Conservation (phyloP, 2,329 filamentous ascomycete genomes). For the Colletotrichum zoysiae region DNA sequence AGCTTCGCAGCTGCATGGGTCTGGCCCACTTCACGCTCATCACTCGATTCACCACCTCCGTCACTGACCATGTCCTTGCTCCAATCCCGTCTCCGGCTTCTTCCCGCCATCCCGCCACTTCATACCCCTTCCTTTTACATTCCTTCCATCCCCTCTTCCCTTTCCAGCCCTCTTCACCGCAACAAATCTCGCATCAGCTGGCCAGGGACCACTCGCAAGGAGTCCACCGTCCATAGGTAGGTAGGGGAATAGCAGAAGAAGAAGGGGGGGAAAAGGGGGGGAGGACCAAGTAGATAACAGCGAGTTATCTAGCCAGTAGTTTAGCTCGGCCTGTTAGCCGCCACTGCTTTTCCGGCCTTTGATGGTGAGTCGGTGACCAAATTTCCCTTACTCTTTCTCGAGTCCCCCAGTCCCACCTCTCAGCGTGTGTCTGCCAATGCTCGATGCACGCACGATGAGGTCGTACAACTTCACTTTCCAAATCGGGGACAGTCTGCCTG, state of each 20-base stretch:
- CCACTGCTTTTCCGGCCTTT: neutral
- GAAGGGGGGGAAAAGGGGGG: no score
- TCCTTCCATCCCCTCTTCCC: neutral
- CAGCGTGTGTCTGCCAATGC: conserved; percentile 13
- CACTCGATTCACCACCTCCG: conserved; percentile 7
- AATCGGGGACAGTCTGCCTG: conserved; percentile 12
- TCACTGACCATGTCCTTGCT: conserved; percentile 14
- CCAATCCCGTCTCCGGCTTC: conserved; percentile 32
- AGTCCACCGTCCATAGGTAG: neutral
- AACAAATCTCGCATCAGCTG: conserved; percentile 19
- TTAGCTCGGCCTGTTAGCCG: neutral
- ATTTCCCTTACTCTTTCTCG: conserved; percentile 3
- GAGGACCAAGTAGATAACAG: neutral
- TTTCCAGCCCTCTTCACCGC: conserved; percentile 41
- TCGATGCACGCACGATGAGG: conserved; percentile 40
- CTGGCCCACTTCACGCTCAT: conserved; percentile 16
- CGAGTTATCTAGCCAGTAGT: neutral
- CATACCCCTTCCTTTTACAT: neutral
- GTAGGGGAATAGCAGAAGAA: neutral
- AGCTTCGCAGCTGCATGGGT: neutral
- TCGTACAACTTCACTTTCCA: conserved; percentile 35
- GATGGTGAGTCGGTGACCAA: neutral
- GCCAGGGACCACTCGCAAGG: neutral
- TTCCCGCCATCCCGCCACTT: conserved; percentile 37
- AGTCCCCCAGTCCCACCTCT: neutral